A percentile compares a stretch with the other conserved stretches of the same genome.
phyloP scores from a whole-genome alignment of 441 rosid species.

The Daphne laureola region DNA sequence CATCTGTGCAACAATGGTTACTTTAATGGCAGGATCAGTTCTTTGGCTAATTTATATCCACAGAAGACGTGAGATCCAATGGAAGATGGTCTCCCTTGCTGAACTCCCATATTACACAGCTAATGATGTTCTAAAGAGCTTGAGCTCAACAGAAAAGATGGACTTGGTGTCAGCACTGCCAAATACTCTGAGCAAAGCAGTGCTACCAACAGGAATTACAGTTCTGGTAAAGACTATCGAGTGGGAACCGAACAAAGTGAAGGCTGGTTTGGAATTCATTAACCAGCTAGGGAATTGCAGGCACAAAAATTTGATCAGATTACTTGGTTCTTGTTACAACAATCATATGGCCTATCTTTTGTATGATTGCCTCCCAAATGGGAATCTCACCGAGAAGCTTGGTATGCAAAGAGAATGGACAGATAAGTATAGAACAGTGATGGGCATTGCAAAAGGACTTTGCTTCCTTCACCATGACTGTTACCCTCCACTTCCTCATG shows the following conservation, averaged over 20 bases:
- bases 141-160: slow-evolving; percentile 33
- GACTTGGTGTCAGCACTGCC: slow-evolving; percentile 30
- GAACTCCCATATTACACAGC: slow-evolving; percentile 78
- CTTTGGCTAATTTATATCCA: slow-evolving; percentile 43
- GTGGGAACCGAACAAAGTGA: slow-evolving; percentile 38
- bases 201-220: slow-evolving; percentile 81
- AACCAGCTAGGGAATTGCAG: slow-evolving; percentile 63
- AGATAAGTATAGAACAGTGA: slow-evolving; percentile 47
- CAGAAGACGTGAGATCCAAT: slow-evolving; percentile 44
- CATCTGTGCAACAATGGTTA: slow-evolving; percentile 36
- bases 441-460: slow-evolving; percentile 74
- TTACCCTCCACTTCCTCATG: slow-evolving; percentile 81
- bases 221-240: slow-evolving; percentile 61
- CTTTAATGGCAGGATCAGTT: slow-evolving; percentile 35
- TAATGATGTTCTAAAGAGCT: slow-evolving; percentile 63
- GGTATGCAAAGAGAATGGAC: slow-evolving; percentile 53
- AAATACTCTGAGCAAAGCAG: slow-evolving; percentile 49
- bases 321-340: slow-evolving; percentile 88
- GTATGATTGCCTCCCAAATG: slow-evolving; percentile 70
- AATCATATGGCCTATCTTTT: slow-evolving; percentile 54
- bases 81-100: slow-evolving; percentile 70
- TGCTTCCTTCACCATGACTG: slow-evolving; percentile 91
- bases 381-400: slow-evolving; percentile 60
- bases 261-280: slow-evolving; percentile 32
- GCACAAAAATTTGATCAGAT: slow-evolving; percentile 67